These are phyloP conservation scores for Abortiporus biennis DNA, from an alignment of 1,284 basidiomycete genomes.

Conservation along the genomic window DNA sequence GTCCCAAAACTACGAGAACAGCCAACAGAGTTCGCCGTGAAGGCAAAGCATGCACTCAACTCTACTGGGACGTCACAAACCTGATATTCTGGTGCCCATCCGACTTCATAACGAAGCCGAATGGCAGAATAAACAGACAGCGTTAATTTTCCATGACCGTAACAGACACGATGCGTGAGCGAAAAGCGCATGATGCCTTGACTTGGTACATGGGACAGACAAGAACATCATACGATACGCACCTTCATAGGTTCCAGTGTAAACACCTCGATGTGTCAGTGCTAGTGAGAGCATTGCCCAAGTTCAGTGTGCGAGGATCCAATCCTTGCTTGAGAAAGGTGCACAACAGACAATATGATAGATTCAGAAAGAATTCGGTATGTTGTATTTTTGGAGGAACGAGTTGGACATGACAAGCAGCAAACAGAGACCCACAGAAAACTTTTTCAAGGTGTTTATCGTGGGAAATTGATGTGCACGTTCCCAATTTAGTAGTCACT, in stretches of 20 bases:
- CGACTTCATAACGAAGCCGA: conserved; percentile 41
- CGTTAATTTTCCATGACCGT: conserved; percentile 50
- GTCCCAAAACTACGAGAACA: conserved; percentile 55
- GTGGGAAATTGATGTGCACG: too few species aligned
- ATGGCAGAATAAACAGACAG: conserved; percentile 29
- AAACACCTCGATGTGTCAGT: background rate
- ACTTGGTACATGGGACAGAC: conserved; percentile 40
- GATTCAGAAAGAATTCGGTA: too few species aligned
- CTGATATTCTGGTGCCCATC: conserved; percentile 32
- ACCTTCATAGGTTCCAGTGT: conserved; percentile 1
- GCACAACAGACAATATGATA: too few species aligned
- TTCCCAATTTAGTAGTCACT: too few species aligned
- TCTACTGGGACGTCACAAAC: conserved; percentile 42
- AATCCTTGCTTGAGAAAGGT: background rate
- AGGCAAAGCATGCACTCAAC: conserved; percentile 39
- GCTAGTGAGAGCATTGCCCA: background rate
- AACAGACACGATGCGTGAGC: conserved; percentile 38
- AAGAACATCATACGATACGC: background rate
- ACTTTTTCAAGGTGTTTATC: too few species aligned
- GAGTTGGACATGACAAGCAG: background rate
- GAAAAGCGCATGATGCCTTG: conserved; percentile 23
- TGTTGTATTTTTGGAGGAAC: background rate
- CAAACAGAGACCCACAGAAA: background rate
- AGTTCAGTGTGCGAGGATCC: background rate
- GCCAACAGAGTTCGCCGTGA: conserved; percentile 18